A percentile compares a stretch with the other conserved stretches of the same genome.
These are phyloP conservation scores for Pichia sp. DNA, from an alignment of 1,139 yeast genomes.

Conservation along the genomic window DNA sequence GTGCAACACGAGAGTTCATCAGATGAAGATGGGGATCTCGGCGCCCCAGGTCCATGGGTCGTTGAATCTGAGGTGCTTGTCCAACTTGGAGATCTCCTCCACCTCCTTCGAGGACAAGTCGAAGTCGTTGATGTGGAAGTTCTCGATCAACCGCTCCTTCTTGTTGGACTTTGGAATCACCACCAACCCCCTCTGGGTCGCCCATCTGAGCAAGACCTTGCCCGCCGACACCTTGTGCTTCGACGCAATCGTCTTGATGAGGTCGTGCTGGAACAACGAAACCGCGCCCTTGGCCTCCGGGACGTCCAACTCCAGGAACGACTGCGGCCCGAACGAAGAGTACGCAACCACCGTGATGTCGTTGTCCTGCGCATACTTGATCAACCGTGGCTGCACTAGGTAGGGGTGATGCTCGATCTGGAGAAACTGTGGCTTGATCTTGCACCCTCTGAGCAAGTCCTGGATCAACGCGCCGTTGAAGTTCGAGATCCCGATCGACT, in stretches of 20 bases:
- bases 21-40: constrained; percentile 47
- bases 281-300: constrained; percentile 51
- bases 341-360: constrained; percentile 76
- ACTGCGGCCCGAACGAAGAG: constrained; percentile 81
- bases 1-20: no score
- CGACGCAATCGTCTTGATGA: constrained; percentile 49
- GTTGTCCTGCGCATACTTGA: constrained; percentile 57
- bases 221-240: constrained; percentile 49
- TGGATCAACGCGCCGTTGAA: constrained; percentile 69
- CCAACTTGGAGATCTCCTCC: constrained; percentile 49
- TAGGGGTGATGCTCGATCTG: constrained; percentile 95
- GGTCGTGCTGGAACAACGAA: constrained; percentile 52
- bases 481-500: constrained; percentile 81
- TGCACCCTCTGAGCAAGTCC: constrained; percentile 70
- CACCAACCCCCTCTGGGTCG: constrained; percentile 67
- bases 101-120: constrained; percentile 52
- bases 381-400: constrained; percentile 67
- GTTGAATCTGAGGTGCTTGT: constrained; percentile 72
- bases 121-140: constrained; percentile 55
- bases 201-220: constrained; percentile 75
- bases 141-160: constrained; percentile 53
- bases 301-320: constrained; percentile 59
- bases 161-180: constrained; percentile 74
- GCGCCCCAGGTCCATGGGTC: constrained; percentile 74
- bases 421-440: constrained; percentile 70